Evolutionary conservation across 164 flowering plant species (phyloP), one percentile per base, ranked within the genome.

Genomic region (Magnolia kwangsiensis): DNA sequence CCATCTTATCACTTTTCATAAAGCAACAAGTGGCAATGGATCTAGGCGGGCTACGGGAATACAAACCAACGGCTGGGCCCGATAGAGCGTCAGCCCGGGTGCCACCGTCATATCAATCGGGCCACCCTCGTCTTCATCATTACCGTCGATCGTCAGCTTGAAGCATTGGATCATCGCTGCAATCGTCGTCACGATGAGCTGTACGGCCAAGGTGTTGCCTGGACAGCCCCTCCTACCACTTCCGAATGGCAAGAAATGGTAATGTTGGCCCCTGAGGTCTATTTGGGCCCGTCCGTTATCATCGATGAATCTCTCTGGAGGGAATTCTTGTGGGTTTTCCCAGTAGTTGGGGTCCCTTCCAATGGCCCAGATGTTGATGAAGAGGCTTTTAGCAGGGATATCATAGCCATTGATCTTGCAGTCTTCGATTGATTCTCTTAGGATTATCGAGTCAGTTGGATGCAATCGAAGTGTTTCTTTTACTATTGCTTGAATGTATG

Each of bases 401-500:
- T 85, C 67, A 59, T 84, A 87, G 14, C 85, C 90, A 14, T 21
- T 67, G 9, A 91, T 73, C 1, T 19, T 82, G 76, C 87, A 86
- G 19, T 81, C 77, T 71, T 83, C 77, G 8, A 63, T 77, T 1
- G 86, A 83, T 68, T 82, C 77, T 74, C 92, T 79, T 1, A 76
- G 4, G 8, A 80, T 75, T 2, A 90, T 4, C 2, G 97, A 92
- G 0, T 79, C 85, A 13, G 76, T 55, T 0, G 95, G 91, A 79
- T 92, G 90, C 2, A 90, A 77, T 63, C 95, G 82, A 1, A 88
- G 76, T 29, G 88, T 82, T 76, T 87, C 94, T 74, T 90, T 92
- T 2, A 83, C 74, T 49, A 85, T 79, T n/a, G 87, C 86, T 50
- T 83, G 85, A 63, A 88, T 72, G 75, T 86, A 88, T 11, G 85